Percentiles rank a stretch among this genome's conserved stretches.
Evolutionary conservation across 2,329 filamentous ascomycete species (phyloP).

Genomic region (Arthrocladium fulminans): DNA sequence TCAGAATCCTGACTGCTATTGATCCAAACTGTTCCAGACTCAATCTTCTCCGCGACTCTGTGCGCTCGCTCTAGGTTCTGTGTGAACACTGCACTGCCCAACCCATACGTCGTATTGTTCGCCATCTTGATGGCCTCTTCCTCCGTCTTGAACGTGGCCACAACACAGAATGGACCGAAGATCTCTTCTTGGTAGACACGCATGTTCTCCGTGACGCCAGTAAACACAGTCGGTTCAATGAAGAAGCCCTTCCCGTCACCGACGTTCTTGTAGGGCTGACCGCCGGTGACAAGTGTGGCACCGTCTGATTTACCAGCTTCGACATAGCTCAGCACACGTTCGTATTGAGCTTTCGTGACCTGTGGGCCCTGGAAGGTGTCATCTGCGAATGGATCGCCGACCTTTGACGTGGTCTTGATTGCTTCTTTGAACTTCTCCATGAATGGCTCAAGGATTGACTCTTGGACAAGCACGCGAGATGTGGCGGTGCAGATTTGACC

Average conservation of each 20-base stretch:
- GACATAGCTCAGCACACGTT: constrained; percentile 36
- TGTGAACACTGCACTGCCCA: constrained; percentile 37
- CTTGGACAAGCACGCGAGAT: constrained; percentile 49
- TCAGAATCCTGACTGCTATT: constrained; percentile 61
- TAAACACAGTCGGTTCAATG: constrained; percentile 33
- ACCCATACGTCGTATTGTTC: constrained; percentile 35
- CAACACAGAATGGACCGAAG: constrained; percentile 37
- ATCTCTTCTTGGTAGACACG: constrained; percentile 35
- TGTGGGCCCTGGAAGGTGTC: constrained; percentile 38
- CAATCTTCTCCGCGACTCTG: constrained; percentile 35
- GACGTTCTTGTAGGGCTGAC: constrained; percentile 26
- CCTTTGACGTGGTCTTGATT: constrained; percentile 29
- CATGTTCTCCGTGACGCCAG: constrained; percentile 29
- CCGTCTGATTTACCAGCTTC: constrained; percentile 35
- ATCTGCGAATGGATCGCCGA: constrained; percentile 37
- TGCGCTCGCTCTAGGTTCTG: constrained; percentile 34
- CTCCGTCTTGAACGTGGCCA: constrained; percentile 32
- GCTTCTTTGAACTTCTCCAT: constrained; percentile 29
- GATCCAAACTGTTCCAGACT: constrained; percentile 41
- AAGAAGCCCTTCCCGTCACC: constrained; percentile 33
- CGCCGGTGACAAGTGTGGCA: constrained; percentile 31
- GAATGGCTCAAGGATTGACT: constrained; percentile 41
- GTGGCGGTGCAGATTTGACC: constrained; percentile 54
- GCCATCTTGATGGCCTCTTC: constrained; percentile 32
- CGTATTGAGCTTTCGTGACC: constrained; percentile 37